phyloP scores from a whole-genome alignment of 1,284 basidiomycete genomes.

The Sporisorium sorghi region DNA sequence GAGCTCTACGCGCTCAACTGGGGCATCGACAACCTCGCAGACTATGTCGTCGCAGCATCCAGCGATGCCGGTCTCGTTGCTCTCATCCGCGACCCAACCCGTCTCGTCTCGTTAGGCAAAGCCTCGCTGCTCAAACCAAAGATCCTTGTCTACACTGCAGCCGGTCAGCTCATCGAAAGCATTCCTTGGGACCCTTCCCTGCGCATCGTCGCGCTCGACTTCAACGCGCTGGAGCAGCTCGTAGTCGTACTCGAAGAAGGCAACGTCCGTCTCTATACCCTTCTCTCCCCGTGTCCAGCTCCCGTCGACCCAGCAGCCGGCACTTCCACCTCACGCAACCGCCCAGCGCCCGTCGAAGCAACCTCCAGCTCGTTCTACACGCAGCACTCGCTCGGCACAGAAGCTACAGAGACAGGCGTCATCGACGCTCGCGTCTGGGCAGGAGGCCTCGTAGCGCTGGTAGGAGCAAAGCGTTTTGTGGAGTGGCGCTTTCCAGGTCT shows the following conservation, averaged over 20 bases:
- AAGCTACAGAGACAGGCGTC: constrained; percentile 84
- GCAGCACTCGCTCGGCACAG: constrained; percentile 84
- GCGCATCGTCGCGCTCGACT: constrained; percentile 82
- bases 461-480: constrained; percentile 80
- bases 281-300: constrained; percentile 70
- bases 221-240: constrained; percentile 83
- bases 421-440: constrained; percentile 86
- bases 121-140: constrained; percentile 77
- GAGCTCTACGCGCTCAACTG: constrained; percentile 86
- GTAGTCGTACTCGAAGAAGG: constrained; percentile 92
- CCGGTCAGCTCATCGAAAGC: constrained; percentile 70
- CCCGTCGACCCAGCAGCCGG: constrained; percentile 18
- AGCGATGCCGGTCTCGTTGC: constrained; percentile 88
- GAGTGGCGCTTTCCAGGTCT: constrained; percentile 78
- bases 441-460: constrained; percentile 85
- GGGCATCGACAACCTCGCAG: constrained; percentile 81
- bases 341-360: constrained; percentile 45
- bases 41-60: constrained; percentile 84
- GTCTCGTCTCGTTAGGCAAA: constrained; percentile 80
- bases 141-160: constrained; percentile 72
- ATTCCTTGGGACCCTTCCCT: constrained; percentile 80
- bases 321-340: constrained; percentile 24
- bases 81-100: constrained; percentile 85
- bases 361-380: constrained; percentile 79
- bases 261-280: constrained; percentile 86